Base-by-base conservation (phyloP, 371 early-diverging fungal genomes). In the Pancytospora epiphaga region DNA sequence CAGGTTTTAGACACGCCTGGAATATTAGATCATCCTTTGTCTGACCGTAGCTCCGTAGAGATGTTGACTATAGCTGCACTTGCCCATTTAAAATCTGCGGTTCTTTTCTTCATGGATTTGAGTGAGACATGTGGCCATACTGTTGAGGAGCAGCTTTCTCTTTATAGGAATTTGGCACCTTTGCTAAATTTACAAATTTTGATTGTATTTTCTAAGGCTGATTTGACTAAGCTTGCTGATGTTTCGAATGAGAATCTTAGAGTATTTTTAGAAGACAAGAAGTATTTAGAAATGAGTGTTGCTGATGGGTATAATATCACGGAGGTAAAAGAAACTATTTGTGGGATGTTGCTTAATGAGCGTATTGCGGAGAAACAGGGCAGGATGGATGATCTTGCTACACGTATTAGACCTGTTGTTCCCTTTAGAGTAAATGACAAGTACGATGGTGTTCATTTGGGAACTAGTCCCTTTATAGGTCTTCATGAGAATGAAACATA, bases 41-140 rank as follows among this genome's bases (percentile, higher is more conserved):
- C 97, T 84, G 90, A 98, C 76, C 88, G 94, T 77, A 99, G 97
- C 84, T 95, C 95, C 27, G 97, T 99, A 78, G 99, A 99, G 84
- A 98, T 99, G 98, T 97, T 98, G 83, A 92, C 93, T 61, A 93
- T 99, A 75, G 96, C 98, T 12, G 98, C 99, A 36, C 86, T 99
- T 72, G 98, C 98, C 22, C 99, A 99, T 81, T 84, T 99, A 80
- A 86, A 95, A 72, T 89, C 95, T 15, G 90, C 92, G 67, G 89
- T 98, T 76, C 82, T 98, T 81, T 99, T 89, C 87, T 98, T 99
- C 81, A 88, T 98, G 79, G 99, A 99, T 83, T 81, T 95, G 37
- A 92, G 94, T 18, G 97, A 94, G 80, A 91, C 90, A 80, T 99
- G 99, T 85, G 98, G 98, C 51, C 95, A 95, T 86, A 88, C 89